Percentiles rank a stretch among this genome's conserved stretches.
phyloP scores from a whole-genome alignment of 2,329 filamentous ascomycete species.

The Penicillium sp. region DNA sequence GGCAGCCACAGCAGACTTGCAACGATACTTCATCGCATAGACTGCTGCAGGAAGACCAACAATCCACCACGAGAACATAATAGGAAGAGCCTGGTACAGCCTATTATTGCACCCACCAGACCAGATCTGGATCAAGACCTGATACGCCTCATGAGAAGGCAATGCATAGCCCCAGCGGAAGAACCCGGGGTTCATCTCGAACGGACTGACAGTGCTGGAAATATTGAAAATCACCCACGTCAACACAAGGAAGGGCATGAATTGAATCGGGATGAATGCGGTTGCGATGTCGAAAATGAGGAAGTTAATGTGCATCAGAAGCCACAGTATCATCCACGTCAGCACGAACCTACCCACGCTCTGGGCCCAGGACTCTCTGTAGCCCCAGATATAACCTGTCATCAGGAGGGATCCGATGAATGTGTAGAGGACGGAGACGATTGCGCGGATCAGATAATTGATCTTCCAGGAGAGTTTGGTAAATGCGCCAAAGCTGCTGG shows the following conservation, averaged over 20 bases:
- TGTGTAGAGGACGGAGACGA: slow-evolving; percentile 2
- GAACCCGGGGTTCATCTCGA: slow-evolving; percentile 39
- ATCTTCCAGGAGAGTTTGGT: background rate
- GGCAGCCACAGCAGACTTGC: background rate
- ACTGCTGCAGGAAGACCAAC: background rate
- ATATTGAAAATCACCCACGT: slow-evolving; percentile 43
- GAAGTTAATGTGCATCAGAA: slow-evolving; percentile 42
- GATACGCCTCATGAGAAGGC: slow-evolving; percentile 41
- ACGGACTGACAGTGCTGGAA: slow-evolving; percentile 38
- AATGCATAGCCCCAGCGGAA: slow-evolving; percentile 41
- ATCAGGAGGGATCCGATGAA: background rate
- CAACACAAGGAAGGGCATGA: slow-evolving; percentile 41
- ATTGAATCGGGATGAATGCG: slow-evolving; percentile 34
- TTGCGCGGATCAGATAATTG: slow-evolving; percentile 1
- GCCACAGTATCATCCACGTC: slow-evolving; percentile 42
- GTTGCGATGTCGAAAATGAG: slow-evolving; percentile 40
- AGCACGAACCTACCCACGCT: slow-evolving; percentile 35
- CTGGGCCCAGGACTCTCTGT: background rate
- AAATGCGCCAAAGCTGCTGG: slow-evolving; percentile 22
- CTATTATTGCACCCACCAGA: slow-evolving; percentile 39
- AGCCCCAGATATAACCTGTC: slow-evolving; percentile 5
- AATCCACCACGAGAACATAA: slow-evolving; percentile 42
- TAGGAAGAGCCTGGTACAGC: slow-evolving; percentile 38
- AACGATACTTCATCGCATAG: slow-evolving; percentile 1
- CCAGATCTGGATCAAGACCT: slow-evolving; percentile 43